Base-by-base conservation (phyloP, 352 stramenopile species). In the Phytophthora vignae region DNA sequence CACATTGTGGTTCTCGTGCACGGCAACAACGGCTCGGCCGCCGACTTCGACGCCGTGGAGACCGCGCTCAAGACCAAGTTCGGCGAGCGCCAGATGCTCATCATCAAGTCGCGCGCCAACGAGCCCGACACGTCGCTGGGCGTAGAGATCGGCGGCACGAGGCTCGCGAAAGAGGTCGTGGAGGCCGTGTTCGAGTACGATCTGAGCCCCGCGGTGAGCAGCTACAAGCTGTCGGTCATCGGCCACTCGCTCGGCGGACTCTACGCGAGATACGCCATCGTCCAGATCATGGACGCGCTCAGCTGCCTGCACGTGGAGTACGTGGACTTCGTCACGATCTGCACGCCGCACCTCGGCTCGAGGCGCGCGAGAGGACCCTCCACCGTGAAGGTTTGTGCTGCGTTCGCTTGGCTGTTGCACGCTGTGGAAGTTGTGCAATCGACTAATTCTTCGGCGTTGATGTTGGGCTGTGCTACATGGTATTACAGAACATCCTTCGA, bases 1-100 rank as follows among this genome's bases (percentile, higher is more conserved):
- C 81, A 94, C 64, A 90, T 95, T 31, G 76, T 94, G 42, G 87
- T 95, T 55, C 83, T 95, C 25, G 86, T 95, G 55, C 88, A 95
- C 64, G 88, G 88, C 27, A 94, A 95, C 77, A 95, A 95, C 46
- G 86, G 88, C 76, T 76, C 85, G 52, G 85, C 86, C 7, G 73
- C 71, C 14, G 88, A 95, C 69, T 93, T 95, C 69, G 84, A 92
- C 63, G 76, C 73, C 0, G 55, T 95, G 19, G 77, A 85, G 56
- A n/a, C 48, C 8, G 75, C 76, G 31, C 70, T 95, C 15, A 42
- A 64, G 15, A 19, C 55, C 25, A 90, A 87, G 55, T 93, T 83
- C 67, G 77, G 67, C 3, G 48, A 70, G 1, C 69, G 78, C 4
- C 73, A 91, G 55, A 67, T 92, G 66, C 76, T 93, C 11, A 63